phyloP scores from a whole-genome alignment of 805 yeast genomes.

The Saturnispora ahearnii region DNA sequence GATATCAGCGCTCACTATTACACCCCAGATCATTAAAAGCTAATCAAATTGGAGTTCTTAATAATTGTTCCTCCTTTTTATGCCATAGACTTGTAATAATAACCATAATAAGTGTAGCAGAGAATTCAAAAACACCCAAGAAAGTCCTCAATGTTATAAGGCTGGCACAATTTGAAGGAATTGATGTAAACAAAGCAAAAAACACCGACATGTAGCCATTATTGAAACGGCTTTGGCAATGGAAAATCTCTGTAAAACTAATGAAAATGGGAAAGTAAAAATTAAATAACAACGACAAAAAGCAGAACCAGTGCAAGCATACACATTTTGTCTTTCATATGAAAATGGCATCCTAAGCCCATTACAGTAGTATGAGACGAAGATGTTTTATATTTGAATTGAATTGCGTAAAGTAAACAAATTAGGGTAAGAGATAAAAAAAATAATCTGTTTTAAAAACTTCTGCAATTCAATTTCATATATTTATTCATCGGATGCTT shows the following conservation, averaged over 20 bases:
- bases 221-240: constrained; percentile 29
- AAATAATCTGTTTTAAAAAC: constrained; percentile 27
- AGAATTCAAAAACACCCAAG: constrained; percentile 35
- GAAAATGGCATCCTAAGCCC: constrained; percentile 33
- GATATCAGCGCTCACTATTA: constrained; percentile 41
- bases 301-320: constrained; percentile 37
- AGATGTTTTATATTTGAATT: constrained; percentile 35
- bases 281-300: constrained; percentile 36
- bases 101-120: constrained; percentile 28
- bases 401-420: constrained; percentile 22
- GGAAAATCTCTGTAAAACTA: constrained; percentile 32
- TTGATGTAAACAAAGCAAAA: constrained; percentile 38
- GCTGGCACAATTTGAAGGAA: constrained; percentile 36
- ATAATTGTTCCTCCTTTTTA: constrained; percentile 22
- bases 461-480: constrained; percentile 7
- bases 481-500: background rate
- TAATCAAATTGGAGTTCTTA: constrained; percentile 20
- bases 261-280: constrained; percentile 37
- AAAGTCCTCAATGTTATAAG: constrained; percentile 38
- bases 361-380: constrained; percentile 38
- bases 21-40: constrained; percentile 37
- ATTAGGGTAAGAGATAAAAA: constrained; percentile 26
- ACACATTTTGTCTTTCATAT: constrained; percentile 34
- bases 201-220: constrained; percentile 37
- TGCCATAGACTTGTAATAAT: constrained; percentile 25